Evolutionary conservation across 1,284 basidiomycete species (phyloP).

Genomic region (Phellinidium pouzarii): DNA sequence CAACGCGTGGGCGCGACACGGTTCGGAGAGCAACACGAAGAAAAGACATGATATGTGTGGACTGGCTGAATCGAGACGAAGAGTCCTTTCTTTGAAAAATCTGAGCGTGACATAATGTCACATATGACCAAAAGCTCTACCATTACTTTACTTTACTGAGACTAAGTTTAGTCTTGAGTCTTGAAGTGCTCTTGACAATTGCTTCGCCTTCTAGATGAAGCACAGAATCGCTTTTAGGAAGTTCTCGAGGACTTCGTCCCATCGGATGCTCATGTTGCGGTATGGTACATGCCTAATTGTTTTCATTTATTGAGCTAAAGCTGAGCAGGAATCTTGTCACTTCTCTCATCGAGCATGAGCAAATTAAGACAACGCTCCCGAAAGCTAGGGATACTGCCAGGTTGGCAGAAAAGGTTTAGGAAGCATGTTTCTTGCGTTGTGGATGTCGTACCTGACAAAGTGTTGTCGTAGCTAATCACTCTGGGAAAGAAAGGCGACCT

Average conservation of each 20-base stretch:
- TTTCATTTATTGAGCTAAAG: neutral
- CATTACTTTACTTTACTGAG: too few relatives aligned
- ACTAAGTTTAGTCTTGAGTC: too few relatives aligned
- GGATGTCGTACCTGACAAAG: constrained; percentile 16
- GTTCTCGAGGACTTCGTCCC: constrained; percentile 80
- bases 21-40: constrained; percentile 35
- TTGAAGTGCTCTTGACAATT: too few relatives aligned
- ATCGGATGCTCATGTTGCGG: constrained; percentile 85
- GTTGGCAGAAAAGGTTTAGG: constrained; percentile 83
- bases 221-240: constrained; percentile 88
- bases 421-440: constrained; percentile 1
- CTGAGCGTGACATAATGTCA: too few relatives aligned
- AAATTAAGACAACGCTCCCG: constrained; percentile 93
- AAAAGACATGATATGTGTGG: constrained; percentile 37
- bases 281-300: constrained; percentile 30
- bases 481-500: constrained; percentile 78
- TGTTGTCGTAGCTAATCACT: constrained; percentile 66
- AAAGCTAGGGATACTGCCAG: constrained; percentile 92
- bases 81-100: neutral
- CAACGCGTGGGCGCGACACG: constrained; percentile 22
- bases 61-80: too few relatives aligned
- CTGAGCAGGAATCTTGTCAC: constrained; percentile 82
- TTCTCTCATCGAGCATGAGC: constrained; percentile 91
- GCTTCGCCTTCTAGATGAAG: constrained; percentile 55
- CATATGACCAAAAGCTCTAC: too few relatives aligned